Evolutionary conservation across 1,284 basidiomycete genomes (phyloP).

Genomic region (Gomphus sp.): DNA sequence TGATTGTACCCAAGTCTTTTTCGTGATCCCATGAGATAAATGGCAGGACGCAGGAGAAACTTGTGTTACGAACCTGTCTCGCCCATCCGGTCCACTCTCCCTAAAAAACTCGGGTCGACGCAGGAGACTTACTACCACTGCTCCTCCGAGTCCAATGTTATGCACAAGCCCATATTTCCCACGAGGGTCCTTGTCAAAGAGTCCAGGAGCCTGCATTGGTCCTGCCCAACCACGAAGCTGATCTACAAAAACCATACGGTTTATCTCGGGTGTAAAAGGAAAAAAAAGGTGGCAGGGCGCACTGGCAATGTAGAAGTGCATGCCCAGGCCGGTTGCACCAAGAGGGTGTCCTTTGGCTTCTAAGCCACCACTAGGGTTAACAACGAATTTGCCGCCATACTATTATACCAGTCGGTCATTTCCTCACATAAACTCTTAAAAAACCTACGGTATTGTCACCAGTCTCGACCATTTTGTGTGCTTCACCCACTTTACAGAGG

Average conservation of each 20-base stretch:
- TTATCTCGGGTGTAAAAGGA: background rate
- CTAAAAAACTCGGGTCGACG: conserved; percentile 67
- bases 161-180: conserved; percentile 78
- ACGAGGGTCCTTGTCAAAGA: conserved; percentile 56
- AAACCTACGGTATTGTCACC: conserved; percentile 68
- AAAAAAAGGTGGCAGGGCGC: conserved; percentile 21
- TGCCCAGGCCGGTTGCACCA: conserved; percentile 79
- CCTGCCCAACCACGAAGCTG: conserved; percentile 73
- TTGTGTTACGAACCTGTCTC: conserved; percentile 39
- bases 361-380: conserved; percentile 81
- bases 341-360: conserved; percentile 84
- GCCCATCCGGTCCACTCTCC: conserved; percentile 52
- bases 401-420: conserved; percentile 19
- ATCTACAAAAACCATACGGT: conserved; percentile 35
- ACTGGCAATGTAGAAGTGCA: conserved; percentile 85
- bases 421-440: background rate
- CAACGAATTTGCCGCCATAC: conserved; percentile 82
- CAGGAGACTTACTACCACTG: conserved; percentile 66
- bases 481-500: conserved; percentile 59
- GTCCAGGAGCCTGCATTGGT: conserved; percentile 70
- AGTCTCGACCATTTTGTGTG: conserved; percentile 66
- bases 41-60: background rate
- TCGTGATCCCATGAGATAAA: background rate
- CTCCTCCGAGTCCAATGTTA: conserved; percentile 77
- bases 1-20: conserved; percentile 78